Conservation (phyloP, 164 flowering plant species). For the Tetrastigma voinierianum region DNA sequence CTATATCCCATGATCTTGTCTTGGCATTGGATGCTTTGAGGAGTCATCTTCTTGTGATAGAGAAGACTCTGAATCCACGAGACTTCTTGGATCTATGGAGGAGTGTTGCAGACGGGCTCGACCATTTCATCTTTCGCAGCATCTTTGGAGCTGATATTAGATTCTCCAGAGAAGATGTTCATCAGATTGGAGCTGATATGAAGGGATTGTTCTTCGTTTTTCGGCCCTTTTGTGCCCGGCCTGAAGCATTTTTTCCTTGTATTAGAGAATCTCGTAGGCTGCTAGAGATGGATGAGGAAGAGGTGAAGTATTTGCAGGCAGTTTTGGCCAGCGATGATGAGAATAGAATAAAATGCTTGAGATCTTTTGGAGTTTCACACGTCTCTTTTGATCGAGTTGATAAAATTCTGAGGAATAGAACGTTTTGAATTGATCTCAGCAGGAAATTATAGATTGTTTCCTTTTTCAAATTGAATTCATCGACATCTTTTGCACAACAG, state of each 20-base stretch:
- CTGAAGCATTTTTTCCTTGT: constrained; percentile 64
- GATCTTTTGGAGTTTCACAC: constrained; percentile 21
- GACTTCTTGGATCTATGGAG: constrained; percentile 72
- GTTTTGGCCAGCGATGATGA: constrained; percentile 16
- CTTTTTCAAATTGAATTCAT: not conserved
- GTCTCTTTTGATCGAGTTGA: constrained; percentile 37
- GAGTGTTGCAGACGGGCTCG: constrained; percentile 62
- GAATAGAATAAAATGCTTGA: constrained; percentile 20
- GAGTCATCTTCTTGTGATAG: constrained; percentile 25
- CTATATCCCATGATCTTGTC: constrained; percentile 33
- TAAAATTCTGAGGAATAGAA: constrained; percentile 35
- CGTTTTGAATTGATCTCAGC: constrained; percentile 16
- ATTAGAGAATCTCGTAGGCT: constrained; percentile 47
- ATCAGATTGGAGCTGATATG: constrained; percentile 48
- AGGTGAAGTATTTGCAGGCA: constrained; percentile 24
- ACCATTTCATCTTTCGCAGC: constrained; percentile 46
- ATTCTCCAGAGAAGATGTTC: constrained; percentile 24
- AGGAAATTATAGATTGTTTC: not conserved
- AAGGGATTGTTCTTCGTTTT: constrained; percentile 48
- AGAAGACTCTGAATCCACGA: constrained; percentile 36
- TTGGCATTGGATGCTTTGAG: constrained; percentile 53
- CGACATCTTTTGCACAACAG: too few species aligned
- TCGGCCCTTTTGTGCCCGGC: constrained; percentile 51
- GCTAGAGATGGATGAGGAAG: constrained; percentile 33
- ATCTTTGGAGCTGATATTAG: constrained; percentile 21